Conservation (phyloP, 768 basidiomycete genomes). For the Naganishia randhawae region DNA sequence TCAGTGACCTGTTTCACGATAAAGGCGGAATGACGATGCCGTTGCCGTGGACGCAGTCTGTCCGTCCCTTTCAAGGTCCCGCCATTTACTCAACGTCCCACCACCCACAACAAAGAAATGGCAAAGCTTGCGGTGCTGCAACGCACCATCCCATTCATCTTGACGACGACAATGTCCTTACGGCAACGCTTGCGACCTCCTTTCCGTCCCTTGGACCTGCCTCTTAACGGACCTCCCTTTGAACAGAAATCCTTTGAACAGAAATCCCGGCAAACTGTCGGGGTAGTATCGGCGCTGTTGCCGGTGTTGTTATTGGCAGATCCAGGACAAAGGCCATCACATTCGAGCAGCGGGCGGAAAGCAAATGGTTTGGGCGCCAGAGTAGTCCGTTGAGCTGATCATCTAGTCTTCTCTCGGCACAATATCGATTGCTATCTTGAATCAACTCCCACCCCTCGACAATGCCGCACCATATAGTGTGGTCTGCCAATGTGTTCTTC, state of each 20-base stretch:
- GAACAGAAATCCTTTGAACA: not conserved
- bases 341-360: too few relatives aligned
- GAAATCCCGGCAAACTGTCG: not conserved
- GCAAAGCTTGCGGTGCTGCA: not conserved
- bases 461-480: too few relatives aligned
- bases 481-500: too few relatives aligned
- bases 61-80: not conserved
- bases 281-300: too few relatives aligned
- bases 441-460: too few relatives aligned
- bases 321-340: too few relatives aligned
- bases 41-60: not conserved
- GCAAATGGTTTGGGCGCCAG: too few relatives aligned
- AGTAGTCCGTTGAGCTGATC: too few relatives aligned
- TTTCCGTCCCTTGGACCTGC: not conserved
- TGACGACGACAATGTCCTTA: not conserved
- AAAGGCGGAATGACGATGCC: slow-evolving; percentile 6
- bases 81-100: not conserved
- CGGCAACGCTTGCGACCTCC: not conserved
- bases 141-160: not conserved
- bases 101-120: not conserved
- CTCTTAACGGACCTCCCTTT: not conserved
- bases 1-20: not conserved
- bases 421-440: too few relatives aligned
- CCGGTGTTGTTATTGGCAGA: too few relatives aligned
- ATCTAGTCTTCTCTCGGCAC: too few relatives aligned